Evolutionary conservation across 371 early-diverging fungal species (phyloP), one percentile per base, ranked within the genome.

Genomic region (Basidiobolus meristosporus): DNA sequence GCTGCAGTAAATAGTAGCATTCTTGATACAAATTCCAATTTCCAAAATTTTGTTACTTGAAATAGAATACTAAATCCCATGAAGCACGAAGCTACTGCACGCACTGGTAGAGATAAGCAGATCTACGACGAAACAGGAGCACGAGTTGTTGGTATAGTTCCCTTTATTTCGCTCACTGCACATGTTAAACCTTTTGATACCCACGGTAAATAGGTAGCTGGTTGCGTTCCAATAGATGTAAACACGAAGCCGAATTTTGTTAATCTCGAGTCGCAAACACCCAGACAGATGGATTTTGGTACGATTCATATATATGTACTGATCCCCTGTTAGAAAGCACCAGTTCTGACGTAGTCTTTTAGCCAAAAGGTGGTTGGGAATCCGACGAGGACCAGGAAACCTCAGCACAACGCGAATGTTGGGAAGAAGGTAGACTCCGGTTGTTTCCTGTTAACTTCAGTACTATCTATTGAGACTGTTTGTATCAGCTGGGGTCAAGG

Each of bases 321-420:
- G 9, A 10, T n/a, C 9, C n/a, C 10, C n/a, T 31, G 10, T 10
- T 31, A 10, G n/a, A 10, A 31, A 31, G 9, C 31, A 31, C n/a
- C 31, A 31, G 31, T 31, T 31, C n/a, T 31, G n/a, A 31, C 31
- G n/a, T 34, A 18, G 18, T 12, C 7, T 4, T 12, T 7, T 36
- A 36, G 36, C 36, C 36, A 2, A 36, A 36, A 21, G 36, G 36
- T 16, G 36, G 36, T 21, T 36, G 36, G 36, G 36, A 36, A 19
- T 36, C 36, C 3, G 36, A 36, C 19, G 36, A 36, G 17, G 21
- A 16, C 11, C 16, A 36, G 18, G 18, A 36, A 19, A 16, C 19
- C 5, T 36, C 36, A 4, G 36, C 36, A 17, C 9, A 15, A 17
- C 36, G 36, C 1, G 36, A 36, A 10, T 16, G 19, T 17, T 36